Percentiles rank a stretch among this genome's conserved stretches.
These are phyloP conservation scores for Yamadazyma philogaea DNA, from an alignment of 805 yeast genomes.

Conservation along the genomic window DNA sequence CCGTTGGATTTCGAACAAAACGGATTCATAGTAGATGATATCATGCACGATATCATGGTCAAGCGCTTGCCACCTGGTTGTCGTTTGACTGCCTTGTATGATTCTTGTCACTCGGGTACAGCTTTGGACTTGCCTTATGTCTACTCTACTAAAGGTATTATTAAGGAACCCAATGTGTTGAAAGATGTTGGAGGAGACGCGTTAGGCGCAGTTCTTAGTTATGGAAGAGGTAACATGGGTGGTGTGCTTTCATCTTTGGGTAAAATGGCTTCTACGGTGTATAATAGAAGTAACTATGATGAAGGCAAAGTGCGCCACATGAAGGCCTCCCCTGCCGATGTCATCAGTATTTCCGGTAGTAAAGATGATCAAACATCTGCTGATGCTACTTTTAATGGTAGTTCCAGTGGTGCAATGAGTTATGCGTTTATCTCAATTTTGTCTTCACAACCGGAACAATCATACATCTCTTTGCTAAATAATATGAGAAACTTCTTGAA, in stretches of 20 bases:
- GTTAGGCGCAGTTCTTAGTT: slow-evolving; percentile 28
- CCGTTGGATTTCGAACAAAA: slow-evolving; percentile 33
- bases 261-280: slow-evolving; percentile 33
- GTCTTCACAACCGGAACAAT: slow-evolving; percentile 28
- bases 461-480: slow-evolving; percentile 34
- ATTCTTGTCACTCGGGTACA: slow-evolving; percentile 41
- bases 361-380: slow-evolving; percentile 42
- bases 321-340: slow-evolving; percentile 39
- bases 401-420: slow-evolving; percentile 39
- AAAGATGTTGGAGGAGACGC: slow-evolving; percentile 39
- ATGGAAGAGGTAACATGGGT: slow-evolving; percentile 33
- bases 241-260: slow-evolving; percentile 38
- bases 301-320: slow-evolving; percentile 24
- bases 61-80: slow-evolving; percentile 35
- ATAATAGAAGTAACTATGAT: slow-evolving; percentile 9
- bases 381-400: slow-evolving; percentile 35
- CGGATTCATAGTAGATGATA: slow-evolving; percentile 37
- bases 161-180: slow-evolving; percentile 35
- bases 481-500: slow-evolving; percentile 33
- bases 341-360: slow-evolving; percentile 35
- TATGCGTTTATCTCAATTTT: slow-evolving; percentile 34
- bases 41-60: slow-evolving; percentile 40
- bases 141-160: slow-evolving; percentile 38
- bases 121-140: slow-evolving; percentile 40
- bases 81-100: slow-evolving; percentile 36